Percentiles rank a stretch among this genome's conserved stretches.
Evolutionary conservation across 2,329 filamentous ascomycete species (phyloP).

Genomic region (Aspergillus tanneri): DNA sequence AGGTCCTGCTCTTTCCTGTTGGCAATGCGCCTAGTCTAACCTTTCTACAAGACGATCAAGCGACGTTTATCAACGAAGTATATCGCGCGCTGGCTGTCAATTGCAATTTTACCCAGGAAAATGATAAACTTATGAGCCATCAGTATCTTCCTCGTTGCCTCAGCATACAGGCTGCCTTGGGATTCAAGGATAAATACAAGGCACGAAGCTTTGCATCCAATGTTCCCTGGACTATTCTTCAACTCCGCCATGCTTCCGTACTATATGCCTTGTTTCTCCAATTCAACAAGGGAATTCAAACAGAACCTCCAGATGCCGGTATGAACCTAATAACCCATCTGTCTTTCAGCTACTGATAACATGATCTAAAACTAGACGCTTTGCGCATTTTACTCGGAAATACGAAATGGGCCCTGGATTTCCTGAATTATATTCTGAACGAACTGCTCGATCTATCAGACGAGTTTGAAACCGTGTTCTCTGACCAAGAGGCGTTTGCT

Average conservation of each 20-base stretch:
- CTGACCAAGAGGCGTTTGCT: slow-evolving; percentile 37
- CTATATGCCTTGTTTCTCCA: slow-evolving; percentile 66
- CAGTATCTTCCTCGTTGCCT: slow-evolving; percentile 71
- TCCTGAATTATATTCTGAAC: slow-evolving; percentile 57
- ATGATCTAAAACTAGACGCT: slow-evolving; percentile 55
- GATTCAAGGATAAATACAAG: slow-evolving; percentile 64
- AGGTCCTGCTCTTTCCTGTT: slow-evolving; percentile 40
- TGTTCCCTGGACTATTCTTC: slow-evolving; percentile 71
- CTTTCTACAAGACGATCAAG: slow-evolving; percentile 54
- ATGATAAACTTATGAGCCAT: slow-evolving; percentile 72
- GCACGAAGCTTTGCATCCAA: slow-evolving; percentile 68
- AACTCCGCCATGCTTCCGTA: slow-evolving; percentile 66
- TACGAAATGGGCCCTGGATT: slow-evolving; percentile 73
- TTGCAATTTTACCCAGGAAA: slow-evolving; percentile 79
- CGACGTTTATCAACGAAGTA: slow-evolving; percentile 64
- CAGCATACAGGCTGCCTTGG: slow-evolving; percentile 75
- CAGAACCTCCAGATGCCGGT: slow-evolving; percentile 58
- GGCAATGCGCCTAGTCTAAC: slow-evolving; percentile 24
- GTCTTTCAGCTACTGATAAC: neutral
- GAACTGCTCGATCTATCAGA: slow-evolving; percentile 50
- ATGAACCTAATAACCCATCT: slow-evolving; percentile 18
- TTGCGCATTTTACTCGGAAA: slow-evolving; percentile 71
- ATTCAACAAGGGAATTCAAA: slow-evolving; percentile 56
- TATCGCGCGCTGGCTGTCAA: slow-evolving; percentile 69
- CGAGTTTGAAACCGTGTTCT: slow-evolving; percentile 34